Conservation (phyloP, 2,329 filamentous ascomycete genomes). For the Xylaria arbuscula region DNA sequence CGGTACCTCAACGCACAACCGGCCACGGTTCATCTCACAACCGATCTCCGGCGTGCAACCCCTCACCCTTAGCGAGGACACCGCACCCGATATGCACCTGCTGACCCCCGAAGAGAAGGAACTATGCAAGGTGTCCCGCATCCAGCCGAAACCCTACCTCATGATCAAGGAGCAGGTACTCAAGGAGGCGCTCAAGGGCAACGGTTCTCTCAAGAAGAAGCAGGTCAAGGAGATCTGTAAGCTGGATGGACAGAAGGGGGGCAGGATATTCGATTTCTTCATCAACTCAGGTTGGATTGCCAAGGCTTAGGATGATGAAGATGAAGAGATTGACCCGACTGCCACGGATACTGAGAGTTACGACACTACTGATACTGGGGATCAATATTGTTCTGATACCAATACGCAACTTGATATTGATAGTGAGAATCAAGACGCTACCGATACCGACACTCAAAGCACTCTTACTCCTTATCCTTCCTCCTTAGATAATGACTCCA, state of each 20-base stretch:
- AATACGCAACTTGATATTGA: too few species aligned
- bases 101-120: slow-evolving; percentile 86
- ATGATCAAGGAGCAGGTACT: slow-evolving; percentile 95
- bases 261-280: slow-evolving; percentile 93
- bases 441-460: too few species aligned
- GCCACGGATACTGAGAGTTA: too few species aligned
- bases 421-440: background rate
- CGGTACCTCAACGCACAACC: slow-evolving; percentile 57
- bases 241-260: slow-evolving; percentile 86
- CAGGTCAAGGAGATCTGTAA: slow-evolving; percentile 86
- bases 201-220: slow-evolving; percentile 92
- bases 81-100: slow-evolving; percentile 84
- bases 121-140: slow-evolving; percentile 82
- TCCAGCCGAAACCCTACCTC: slow-evolving; percentile 94
- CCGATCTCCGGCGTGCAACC: slow-evolving; percentile 71
- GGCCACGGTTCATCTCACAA: slow-evolving; percentile 65
- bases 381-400: too few species aligned
- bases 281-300: slow-evolving; percentile 92
- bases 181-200: slow-evolving; percentile 88
- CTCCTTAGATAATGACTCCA: too few species aligned
- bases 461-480: too few species aligned
- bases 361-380: too few species aligned
- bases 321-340: too few species aligned
- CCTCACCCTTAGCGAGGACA: slow-evolving; percentile 77
- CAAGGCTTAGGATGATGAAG: slow-evolving; percentile 68